These are phyloP conservation scores for Xylaria flabelliformis DNA, from an alignment of 495 filamentous ascomycete genomes.

Conservation along the genomic window DNA sequence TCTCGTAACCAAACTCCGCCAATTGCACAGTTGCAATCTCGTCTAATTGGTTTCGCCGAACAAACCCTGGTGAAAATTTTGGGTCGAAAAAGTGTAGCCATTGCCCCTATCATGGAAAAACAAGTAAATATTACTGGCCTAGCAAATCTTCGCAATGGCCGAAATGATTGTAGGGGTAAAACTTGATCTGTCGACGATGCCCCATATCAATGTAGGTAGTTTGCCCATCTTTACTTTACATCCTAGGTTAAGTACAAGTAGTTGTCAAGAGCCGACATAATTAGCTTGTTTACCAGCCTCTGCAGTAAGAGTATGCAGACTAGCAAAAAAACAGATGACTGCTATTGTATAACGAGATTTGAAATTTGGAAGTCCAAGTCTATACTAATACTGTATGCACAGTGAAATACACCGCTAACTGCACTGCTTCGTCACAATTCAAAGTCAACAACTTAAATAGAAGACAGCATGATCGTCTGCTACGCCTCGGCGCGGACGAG, in stretches of 20 bases:
- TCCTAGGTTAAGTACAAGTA: background rate
- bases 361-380: background rate
- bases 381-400: background rate
- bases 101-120: background rate
- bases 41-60: constrained; percentile 10
- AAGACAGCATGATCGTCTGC: background rate
- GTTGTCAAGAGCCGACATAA: background rate
- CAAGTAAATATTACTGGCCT: background rate
- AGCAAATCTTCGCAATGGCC: background rate
- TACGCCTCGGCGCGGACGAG: background rate
- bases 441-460: background rate
- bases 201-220: background rate
- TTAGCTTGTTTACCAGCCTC: background rate
- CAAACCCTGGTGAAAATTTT: background rate
- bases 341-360: background rate
- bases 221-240: background rate
- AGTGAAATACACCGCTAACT: background rate
- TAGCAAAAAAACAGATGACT: constrained; percentile 10
- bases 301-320: background rate
- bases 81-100: background rate
- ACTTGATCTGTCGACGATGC: background rate
- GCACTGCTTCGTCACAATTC: background rate
- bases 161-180: constrained; percentile 12
- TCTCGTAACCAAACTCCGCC: background rate
- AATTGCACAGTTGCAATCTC: constrained; percentile 5